Evolutionary conservation across 1,139 yeast genomes (phyloP).

Genomic region (Entelexis paramagnoliae): DNA sequence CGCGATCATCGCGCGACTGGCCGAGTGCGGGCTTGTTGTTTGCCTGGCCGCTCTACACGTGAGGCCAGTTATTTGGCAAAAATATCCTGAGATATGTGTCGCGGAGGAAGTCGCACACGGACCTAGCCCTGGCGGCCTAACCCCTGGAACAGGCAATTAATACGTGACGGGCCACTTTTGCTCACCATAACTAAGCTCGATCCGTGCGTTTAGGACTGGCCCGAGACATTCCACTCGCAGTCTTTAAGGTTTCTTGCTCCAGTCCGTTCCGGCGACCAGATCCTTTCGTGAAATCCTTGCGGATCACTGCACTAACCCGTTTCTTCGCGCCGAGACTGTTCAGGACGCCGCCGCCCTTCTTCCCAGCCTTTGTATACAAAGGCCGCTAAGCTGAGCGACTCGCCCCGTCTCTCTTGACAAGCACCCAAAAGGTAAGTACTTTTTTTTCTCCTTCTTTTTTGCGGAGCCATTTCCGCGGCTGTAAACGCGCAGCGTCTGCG

Average conservation of each 20-base stretch:
- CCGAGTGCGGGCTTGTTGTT: neutral
- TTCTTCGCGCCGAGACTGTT: neutral
- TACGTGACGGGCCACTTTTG: slow-evolving; percentile 6
- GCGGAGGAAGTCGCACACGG: slow-evolving; percentile 2
- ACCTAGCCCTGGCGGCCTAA: slow-evolving; percentile 2
- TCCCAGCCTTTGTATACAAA: neutral
- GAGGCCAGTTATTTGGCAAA: neutral
- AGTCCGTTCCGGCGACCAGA: neutral
- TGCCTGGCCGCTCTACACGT: neutral
- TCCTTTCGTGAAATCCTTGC: neutral
- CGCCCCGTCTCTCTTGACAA: neutral
- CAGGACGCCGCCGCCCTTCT: neutral
- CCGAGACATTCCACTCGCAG: neutral
- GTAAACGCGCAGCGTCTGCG: neutral
- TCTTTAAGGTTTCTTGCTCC: neutral
- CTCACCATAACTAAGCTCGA: slow-evolving; percentile 4
- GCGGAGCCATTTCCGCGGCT: no score
- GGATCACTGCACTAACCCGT: neutral
- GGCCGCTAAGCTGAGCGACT: neutral
- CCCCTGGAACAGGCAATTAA: slow-evolving; percentile 9
- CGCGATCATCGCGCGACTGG: neutral
- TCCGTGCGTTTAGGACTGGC: slow-evolving; percentile 1
- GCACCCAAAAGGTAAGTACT: slow-evolving; percentile 4
- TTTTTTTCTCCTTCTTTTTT: neutral
- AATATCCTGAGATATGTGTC: neutral